Evolutionary conservation across 2,329 filamentous ascomycete genomes (phyloP).

Genomic region (Aspergillus transmontanensis): DNA sequence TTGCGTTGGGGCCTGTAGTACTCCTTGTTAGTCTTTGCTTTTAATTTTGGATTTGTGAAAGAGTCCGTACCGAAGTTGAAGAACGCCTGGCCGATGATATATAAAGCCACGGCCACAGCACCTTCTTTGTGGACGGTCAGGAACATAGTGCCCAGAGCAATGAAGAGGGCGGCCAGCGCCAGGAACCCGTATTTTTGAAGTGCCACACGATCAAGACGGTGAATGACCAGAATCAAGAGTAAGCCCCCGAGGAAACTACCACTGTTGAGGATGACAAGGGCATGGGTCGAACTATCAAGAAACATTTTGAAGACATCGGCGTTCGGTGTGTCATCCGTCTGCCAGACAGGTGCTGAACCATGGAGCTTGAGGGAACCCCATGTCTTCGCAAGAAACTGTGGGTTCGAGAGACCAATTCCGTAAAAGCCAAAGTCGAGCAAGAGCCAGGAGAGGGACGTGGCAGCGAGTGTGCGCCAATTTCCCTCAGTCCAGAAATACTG

Average conservation of each 20-base stretch:
- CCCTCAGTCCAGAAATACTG: conserved; percentile 48
- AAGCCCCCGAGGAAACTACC: conserved; percentile 48
- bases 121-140: conserved; percentile 40
- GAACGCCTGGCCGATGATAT: conserved; percentile 48
- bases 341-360: conserved; percentile 36
- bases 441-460: conserved; percentile 56
- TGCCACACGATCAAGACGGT: conserved; percentile 43
- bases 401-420: conserved; percentile 53
- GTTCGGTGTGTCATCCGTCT: conserved; percentile 35
- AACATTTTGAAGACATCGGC: conserved; percentile 49
- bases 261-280: conserved; percentile 43
- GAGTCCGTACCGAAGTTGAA: conserved; percentile 50
- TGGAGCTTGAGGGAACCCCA: conserved; percentile 39
- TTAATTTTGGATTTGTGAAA: background rate
- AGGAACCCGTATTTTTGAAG: conserved; percentile 51
- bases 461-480: conserved; percentile 46
- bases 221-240: conserved; percentile 43
- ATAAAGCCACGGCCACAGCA: conserved; percentile 43
- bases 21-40: background rate
- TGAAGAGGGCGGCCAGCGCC: conserved; percentile 45
- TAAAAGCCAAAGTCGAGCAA: conserved; percentile 62
- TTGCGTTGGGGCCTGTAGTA: conserved; percentile 39
- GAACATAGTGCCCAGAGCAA: conserved; percentile 47
- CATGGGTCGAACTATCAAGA: conserved; percentile 41
- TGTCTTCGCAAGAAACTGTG: conserved; percentile 45